Conservation (phyloP, 2,329 filamentous ascomycete species). For the Apiospora malaysiana region DNA sequence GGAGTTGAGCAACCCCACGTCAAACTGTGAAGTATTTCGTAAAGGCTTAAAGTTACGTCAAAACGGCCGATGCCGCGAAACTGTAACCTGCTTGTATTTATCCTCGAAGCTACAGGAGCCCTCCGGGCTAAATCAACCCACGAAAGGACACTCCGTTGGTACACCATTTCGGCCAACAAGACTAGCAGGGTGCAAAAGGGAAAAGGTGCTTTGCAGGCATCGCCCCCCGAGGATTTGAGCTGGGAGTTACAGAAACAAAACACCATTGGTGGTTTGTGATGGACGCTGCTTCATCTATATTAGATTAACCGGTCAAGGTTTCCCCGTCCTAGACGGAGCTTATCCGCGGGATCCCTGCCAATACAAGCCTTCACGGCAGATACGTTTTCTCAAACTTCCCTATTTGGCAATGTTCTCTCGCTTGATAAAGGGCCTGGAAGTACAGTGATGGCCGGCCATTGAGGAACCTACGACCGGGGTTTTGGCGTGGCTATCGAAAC, state of each 20-base stretch:
- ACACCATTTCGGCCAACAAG: neutral
- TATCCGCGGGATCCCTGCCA: neutral
- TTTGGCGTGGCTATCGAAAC: neutral
- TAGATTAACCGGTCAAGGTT: neutral
- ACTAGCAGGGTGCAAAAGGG: neutral
- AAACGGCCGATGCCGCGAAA: neutral
- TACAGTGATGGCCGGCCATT: neutral
- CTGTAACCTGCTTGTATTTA: neutral
- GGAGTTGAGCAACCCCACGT: neutral
- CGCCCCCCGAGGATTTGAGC: neutral
- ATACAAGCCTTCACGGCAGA: neutral
- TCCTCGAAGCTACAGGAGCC: neutral
- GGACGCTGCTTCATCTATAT: constrained; percentile 1
- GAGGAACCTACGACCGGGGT: neutral
- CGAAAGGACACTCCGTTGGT: neutral
- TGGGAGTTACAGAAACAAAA: neutral
- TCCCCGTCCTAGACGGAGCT: neutral
- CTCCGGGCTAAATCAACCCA: neutral
- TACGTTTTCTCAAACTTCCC: neutral
- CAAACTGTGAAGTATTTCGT: neutral
- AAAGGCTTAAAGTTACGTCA: neutral
- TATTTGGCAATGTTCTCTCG: neutral
- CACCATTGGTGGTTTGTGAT: neutral
- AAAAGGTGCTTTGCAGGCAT: neutral
- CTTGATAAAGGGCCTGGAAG: neutral